These are phyloP conservation scores for Macrophomina pseudophaseolina DNA, from an alignment of 2,329 filamentous ascomycete genomes.

Conservation along the genomic window DNA sequence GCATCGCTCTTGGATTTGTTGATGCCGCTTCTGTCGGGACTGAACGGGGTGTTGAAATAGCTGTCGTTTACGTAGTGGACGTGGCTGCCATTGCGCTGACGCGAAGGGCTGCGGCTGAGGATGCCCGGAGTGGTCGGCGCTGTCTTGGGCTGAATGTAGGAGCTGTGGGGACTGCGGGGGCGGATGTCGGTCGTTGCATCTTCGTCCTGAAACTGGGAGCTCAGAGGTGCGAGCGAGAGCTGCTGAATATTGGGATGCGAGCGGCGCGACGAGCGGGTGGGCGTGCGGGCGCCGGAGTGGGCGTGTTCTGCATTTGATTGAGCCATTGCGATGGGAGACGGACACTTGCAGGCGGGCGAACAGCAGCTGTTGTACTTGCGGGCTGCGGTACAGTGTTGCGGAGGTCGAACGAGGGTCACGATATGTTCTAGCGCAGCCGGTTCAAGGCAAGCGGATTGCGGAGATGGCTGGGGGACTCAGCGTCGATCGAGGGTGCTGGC, in stretches of 20 bases:
- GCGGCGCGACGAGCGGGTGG: constrained; percentile 48
- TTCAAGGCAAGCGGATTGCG: constrained; percentile 15
- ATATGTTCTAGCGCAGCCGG: constrained; percentile 17
- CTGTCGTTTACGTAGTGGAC: constrained; percentile 27
- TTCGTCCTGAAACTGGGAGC: constrained; percentile 59
- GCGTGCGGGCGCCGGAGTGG: constrained; percentile 17
- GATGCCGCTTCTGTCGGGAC: constrained; percentile 33
- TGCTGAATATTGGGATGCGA: constrained; percentile 65
- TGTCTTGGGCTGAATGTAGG: constrained; percentile 56
- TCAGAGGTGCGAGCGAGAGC: constrained; percentile 66
- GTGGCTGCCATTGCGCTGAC: constrained; percentile 41
- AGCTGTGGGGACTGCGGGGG: constrained; percentile 42
- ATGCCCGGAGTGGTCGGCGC: constrained; percentile 57
- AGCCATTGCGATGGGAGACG: constrained; percentile 19
- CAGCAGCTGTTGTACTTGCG: constrained; percentile 16
- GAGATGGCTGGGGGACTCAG: constrained; percentile 2
- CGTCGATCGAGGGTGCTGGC: background rate
- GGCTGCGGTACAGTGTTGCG: background rate
- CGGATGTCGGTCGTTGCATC: constrained; percentile 41
- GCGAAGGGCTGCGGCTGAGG: constrained; percentile 48
- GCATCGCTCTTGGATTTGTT: constrained; percentile 55
- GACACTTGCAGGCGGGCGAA: background rate
- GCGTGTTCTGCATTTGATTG: constrained; percentile 18
- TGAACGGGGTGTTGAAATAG: constrained; percentile 19
- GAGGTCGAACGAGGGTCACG: constrained; percentile 21